Conservation (phyloP, 2,329 filamentous ascomycete genomes). For the Talaromyces islandicus region DNA sequence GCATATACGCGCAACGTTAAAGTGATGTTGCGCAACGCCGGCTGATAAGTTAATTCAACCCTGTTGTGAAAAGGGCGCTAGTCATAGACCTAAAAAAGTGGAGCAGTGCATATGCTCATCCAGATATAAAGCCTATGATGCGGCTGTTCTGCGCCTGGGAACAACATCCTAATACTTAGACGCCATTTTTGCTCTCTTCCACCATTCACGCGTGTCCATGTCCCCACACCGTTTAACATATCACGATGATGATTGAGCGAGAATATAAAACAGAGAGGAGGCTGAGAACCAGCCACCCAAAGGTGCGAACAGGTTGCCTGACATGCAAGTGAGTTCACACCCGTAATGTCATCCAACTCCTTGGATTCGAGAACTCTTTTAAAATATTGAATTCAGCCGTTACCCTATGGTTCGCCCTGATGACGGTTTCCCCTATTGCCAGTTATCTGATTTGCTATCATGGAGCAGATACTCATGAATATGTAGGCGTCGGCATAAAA, state of each 20-base stretch:
- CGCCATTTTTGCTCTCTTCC: background rate
- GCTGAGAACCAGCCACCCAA: slow-evolving; percentile 6
- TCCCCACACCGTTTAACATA: background rate
- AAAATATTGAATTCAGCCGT: background rate
- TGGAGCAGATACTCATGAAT: slow-evolving; percentile 1
- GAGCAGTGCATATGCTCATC: background rate
- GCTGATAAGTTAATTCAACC: background rate
- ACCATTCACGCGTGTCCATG: background rate
- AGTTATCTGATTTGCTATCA: background rate
- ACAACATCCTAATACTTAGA: background rate
- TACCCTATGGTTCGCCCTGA: background rate
- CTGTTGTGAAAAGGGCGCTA: background rate
- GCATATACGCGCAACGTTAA: slow-evolving; percentile 1
- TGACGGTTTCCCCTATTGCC: background rate
- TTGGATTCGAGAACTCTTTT: background rate
- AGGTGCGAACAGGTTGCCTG: slow-evolving; percentile 11
- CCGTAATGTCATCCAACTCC: background rate
- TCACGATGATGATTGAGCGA: background rate
- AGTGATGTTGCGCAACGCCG: background rate
- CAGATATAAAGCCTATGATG: background rate
- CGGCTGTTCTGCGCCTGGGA: background rate
- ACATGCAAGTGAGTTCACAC: slow-evolving; percentile 11
- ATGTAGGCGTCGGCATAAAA: slow-evolving; percentile 16
- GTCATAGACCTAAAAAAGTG: background rate
- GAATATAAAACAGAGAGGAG: background rate